Evolutionary conservation across 2,329 filamentous ascomycete species (phyloP).

Genomic region (Orbilia brochopaga): DNA sequence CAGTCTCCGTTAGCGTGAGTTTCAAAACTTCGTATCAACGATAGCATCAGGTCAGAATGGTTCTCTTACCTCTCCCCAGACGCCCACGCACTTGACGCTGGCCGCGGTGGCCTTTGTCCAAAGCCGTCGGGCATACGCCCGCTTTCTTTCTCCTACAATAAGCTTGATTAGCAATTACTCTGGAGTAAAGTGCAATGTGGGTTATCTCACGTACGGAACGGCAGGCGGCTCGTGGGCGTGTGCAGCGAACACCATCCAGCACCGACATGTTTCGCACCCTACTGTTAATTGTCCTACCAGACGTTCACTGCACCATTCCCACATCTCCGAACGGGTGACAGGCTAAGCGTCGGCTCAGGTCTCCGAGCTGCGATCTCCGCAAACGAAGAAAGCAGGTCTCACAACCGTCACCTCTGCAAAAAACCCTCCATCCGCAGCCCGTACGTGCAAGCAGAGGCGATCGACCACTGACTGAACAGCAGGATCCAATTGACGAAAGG

Average conservation of each 20-base stretch:
- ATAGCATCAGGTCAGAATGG: neutral
- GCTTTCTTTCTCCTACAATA: no score
- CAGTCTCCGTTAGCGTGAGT: neutral
- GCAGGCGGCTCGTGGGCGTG: no score
- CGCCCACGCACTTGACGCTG: neutral
- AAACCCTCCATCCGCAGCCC: conserved; percentile 23
- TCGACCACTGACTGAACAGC: conserved; percentile 1
- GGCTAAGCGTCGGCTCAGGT: neutral
- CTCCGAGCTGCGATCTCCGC: conserved; percentile 15
- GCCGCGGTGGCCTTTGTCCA: no score
- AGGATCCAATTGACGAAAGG: conserved; percentile 6
- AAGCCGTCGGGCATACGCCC: no score
- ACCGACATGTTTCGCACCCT: conserved; percentile 18
- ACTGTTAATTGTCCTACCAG: conserved; percentile 2
- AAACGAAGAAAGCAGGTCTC: conserved; percentile 14
- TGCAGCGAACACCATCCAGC: conserved; percentile 3
- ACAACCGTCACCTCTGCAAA: neutral
- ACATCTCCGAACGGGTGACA: conserved; percentile 20
- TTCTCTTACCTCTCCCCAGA: neutral
- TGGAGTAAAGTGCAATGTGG: no score
- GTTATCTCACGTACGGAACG: no score
- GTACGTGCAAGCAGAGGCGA: conserved; percentile 14
- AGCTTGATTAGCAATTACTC: no score
- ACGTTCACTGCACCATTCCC: conserved; percentile 27
- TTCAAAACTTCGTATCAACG: neutral